phyloP scores from a whole-genome alignment of 1,284 basidiomycete species.

The Microbotryum violaceum region DNA sequence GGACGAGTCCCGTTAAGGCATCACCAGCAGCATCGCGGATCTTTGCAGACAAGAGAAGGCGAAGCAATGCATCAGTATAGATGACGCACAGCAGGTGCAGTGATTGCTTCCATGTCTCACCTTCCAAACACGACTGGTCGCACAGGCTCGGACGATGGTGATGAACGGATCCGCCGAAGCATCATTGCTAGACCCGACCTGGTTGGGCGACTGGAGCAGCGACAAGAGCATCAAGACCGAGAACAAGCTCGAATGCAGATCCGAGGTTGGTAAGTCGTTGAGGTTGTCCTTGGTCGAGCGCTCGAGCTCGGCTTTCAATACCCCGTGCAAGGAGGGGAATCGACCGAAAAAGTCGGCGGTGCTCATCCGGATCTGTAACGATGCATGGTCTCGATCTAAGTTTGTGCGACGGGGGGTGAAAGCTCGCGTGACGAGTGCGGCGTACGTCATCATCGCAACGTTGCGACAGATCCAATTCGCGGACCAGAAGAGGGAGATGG shows the following conservation, averaged over 20 bases:
- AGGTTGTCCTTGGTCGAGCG: conserved; percentile 19
- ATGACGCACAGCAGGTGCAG: no score
- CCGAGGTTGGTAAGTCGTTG: conserved; percentile 20
- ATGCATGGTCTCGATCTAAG: conserved; percentile 20
- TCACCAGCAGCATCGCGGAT: conserved; percentile 30
- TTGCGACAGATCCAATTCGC: conserved; percentile 41
- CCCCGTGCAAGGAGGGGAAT: conserved; percentile 17
- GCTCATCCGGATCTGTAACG: conserved; percentile 14
- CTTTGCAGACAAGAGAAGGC: background rate
- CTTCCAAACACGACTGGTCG: conserved; percentile 28
- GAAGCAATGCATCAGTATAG: background rate
- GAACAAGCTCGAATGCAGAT: conserved; percentile 26
- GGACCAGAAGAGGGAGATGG: conserved; percentile 39
- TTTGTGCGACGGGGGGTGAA: conserved; percentile 32
- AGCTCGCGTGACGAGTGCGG: conserved; percentile 37
- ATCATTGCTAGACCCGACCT: background rate
- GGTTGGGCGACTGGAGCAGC: conserved; percentile 24
- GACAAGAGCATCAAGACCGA: conserved; percentile 31
- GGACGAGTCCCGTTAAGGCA: conserved; percentile 23
- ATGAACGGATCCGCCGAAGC: conserved; percentile 15
- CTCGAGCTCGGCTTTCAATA: conserved; percentile 21
- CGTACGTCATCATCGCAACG: conserved; percentile 42
- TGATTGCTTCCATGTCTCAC: background rate
- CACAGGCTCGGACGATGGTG: conserved; percentile 18
- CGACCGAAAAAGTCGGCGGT: conserved; percentile 28